Evolutionary conservation across 2,329 filamentous ascomycete species (phyloP), one percentile per base, ranked within the genome.

Genomic region (Orbilia ellipsospora): DNA sequence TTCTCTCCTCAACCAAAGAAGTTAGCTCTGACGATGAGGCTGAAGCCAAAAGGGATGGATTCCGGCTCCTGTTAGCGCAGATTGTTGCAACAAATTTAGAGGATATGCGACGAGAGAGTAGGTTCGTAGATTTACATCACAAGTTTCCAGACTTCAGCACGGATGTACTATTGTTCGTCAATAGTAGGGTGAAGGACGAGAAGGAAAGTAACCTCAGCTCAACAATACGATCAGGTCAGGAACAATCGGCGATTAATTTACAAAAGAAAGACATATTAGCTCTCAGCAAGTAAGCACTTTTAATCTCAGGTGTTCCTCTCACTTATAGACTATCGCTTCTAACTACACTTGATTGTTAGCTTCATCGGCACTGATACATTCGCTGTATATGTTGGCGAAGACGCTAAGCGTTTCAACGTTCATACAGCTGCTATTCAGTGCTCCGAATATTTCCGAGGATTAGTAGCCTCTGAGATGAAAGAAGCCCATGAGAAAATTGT

Each of bases 131-230:
- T 56, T n/a, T 62, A n/a, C 68, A 73, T 42, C 48, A 73, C n/a
- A 40, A 28, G 0, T 56, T 73, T 36, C 55, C 68, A 3, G 68
- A 66, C n/a, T 73, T 73, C 28, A 66, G 31, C 45, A 73, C 61
- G 10, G 55, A 73, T 16, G 66, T 73, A 61, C n/a, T 73, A n/a
- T 31, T 62, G 40, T 73, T 64, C 18, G 42, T 72, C 10, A 68
- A 60, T 18, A 55, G 54, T 45, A 15, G 31, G n/a, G 3, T 26
- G 15, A 31, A 36, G 31, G 31, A 36, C 8, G 10, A 6, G 5
- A 10, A 6, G 10, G 10, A 7, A 10, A 10, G 10, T 10, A 36
- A 36, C 10, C 10, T 6, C 10, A 1, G 31, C 10, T 36, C 31
- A 36, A 36, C 5, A 10, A 36, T 7, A 7, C 31, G 8, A 6